Evolutionary conservation across 2,329 filamentous ascomycete species (phyloP).

Genomic region (Sporothrix luriei): DNA sequence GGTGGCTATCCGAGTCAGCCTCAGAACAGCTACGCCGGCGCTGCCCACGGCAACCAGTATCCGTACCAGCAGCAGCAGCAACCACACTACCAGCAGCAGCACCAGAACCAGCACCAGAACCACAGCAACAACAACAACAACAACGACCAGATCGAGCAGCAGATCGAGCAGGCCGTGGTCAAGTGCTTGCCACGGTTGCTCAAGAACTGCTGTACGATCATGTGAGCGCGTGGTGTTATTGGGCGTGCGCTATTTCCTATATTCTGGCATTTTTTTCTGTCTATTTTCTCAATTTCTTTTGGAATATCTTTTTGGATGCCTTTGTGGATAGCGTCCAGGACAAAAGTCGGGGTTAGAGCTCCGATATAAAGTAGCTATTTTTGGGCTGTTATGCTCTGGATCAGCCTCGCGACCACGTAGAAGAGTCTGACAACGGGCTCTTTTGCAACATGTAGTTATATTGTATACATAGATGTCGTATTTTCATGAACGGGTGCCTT

Average conservation of each 20-base stretch:
- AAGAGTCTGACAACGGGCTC: neutral
- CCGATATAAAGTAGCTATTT: neutral
- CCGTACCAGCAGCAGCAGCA: constrained; percentile 47
- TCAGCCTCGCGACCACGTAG: neutral
- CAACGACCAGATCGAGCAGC: constrained; percentile 60
- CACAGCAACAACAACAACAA: constrained; percentile 42
- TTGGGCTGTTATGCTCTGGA: constrained; percentile 1
- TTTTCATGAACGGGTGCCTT: neutral
- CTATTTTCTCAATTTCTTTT: neutral
- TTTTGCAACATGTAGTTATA: constrained; percentile 4
- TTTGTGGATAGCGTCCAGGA: neutral
- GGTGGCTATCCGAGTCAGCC: constrained; percentile 46
- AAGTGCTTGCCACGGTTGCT: constrained; percentile 63
- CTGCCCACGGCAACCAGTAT: constrained; percentile 44
- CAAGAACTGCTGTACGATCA: constrained; percentile 70
- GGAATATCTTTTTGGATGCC: constrained; percentile 1
- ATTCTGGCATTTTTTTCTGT: neutral
- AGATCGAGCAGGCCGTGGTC: constrained; percentile 51
- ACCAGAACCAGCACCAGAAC: constrained; percentile 44
- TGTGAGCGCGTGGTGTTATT: constrained; percentile 53
- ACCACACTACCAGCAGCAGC: constrained; percentile 48
- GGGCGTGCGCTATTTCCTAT: neutral
- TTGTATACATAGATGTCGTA: neutral
- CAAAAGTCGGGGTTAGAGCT: neutral
- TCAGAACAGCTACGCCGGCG: constrained; percentile 35